A percentile compares a stretch with the other conserved stretches of the same genome.
phyloP scores from a whole-genome alignment of 768 basidiomycete genomes.

The Boletellus sp. region DNA sequence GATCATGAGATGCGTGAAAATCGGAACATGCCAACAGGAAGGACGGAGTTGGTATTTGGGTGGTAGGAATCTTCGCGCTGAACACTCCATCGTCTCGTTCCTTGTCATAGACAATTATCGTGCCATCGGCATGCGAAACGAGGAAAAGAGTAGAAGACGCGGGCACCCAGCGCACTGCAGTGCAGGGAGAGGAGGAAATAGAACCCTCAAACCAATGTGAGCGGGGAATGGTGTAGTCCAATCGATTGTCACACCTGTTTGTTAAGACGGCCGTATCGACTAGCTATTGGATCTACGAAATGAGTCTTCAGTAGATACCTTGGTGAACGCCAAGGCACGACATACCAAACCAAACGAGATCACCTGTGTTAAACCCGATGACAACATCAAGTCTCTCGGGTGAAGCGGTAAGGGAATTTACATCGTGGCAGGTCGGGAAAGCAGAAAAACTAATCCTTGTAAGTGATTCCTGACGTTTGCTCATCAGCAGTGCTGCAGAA shows the following conservation, averaged over 20 bases:
- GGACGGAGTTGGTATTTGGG: conserved; percentile 24
- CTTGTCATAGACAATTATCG: conserved; percentile 86
- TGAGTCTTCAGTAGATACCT: conserved; percentile 2
- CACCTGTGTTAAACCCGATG: conserved; percentile 92
- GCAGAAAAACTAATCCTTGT: conserved; percentile 81
- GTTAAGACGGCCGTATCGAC: conserved; percentile 82
- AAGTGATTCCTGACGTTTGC: conserved; percentile 71
- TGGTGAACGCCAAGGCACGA: conserved; percentile 5
- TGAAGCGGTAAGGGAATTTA: conserved; percentile 75
- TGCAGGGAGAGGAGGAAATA: conserved; percentile 77
- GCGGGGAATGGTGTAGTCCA: conserved; percentile 1
- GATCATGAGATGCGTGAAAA: conserved; percentile 23
- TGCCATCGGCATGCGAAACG: conserved; percentile 85
- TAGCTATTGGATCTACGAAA: conserved; percentile 66
- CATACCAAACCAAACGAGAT: conserved; percentile 91
- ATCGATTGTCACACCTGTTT: conserved; percentile 55
- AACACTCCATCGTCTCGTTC: conserved; percentile 86
- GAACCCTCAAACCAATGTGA: conserved; percentile 49
- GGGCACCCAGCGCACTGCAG: conserved; percentile 89
- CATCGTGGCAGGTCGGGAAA: conserved; percentile 87
- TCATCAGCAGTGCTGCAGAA: conserved; percentile 6
- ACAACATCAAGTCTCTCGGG: conserved; percentile 80
- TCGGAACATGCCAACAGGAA: conserved; percentile 28
- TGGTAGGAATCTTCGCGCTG: conserved; percentile 52
- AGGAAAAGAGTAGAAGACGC: conserved; percentile 76